Conservation (phyloP, 2,329 filamentous ascomycete genomes). For the Trichoderma koningiopsis region DNA sequence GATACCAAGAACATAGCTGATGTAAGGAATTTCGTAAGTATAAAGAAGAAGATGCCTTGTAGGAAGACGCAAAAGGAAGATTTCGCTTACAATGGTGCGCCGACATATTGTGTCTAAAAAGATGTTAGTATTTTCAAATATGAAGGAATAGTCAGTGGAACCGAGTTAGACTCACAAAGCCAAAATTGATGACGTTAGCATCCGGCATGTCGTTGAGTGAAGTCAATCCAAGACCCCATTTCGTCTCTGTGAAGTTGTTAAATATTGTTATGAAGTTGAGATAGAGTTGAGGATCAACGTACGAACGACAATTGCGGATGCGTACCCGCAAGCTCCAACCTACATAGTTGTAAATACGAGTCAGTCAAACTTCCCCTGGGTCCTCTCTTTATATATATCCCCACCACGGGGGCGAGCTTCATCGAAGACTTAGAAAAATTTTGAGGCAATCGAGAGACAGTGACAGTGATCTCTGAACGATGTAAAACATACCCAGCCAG, state of each 20-base stretch:
- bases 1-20: slow-evolving; percentile 46
- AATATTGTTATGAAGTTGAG: neutral
- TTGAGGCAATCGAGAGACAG: neutral
- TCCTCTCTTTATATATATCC: neutral
- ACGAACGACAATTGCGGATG: slow-evolving; percentile 42
- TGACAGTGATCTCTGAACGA: neutral
- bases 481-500: slow-evolving; percentile 35
- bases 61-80: too few species aligned
- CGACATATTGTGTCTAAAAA: slow-evolving; percentile 42
- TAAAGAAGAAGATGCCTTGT: neutral
- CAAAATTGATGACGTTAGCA: slow-evolving; percentile 44
- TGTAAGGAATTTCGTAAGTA: slow-evolving; percentile 5
- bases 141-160: neutral
- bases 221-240: slow-evolving; percentile 46
- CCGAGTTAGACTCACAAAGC: slow-evolving; percentile 31
- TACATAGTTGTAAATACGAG: slow-evolving; percentile 22
- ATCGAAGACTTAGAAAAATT: neutral
- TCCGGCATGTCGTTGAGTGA: slow-evolving; percentile 41
- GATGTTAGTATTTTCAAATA: neutral
- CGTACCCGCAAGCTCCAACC: slow-evolving; percentile 40
- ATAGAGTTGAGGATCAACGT: slow-evolving; percentile 26
- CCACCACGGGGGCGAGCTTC: neutral
- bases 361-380: neutral
- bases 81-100: slow-evolving; percentile 45
- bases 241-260: slow-evolving; percentile 41